Conservation (phyloP, 1,284 basidiomycete species). For the Cyathus olla region DNA sequence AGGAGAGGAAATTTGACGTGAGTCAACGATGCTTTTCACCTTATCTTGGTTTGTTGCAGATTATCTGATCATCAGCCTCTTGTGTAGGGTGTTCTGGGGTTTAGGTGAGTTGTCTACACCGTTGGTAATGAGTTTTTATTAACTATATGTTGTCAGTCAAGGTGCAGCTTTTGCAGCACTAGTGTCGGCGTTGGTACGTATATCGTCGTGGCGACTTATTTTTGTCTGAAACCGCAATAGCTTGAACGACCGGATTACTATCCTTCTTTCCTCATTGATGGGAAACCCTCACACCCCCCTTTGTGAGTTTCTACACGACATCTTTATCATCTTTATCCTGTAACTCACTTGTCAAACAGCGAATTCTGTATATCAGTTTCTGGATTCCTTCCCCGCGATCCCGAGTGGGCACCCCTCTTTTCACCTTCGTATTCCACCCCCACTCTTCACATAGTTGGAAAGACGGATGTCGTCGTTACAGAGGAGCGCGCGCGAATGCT, state of each 20-base stretch:
- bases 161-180: conserved; percentile 86
- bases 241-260: conserved; percentile 57
- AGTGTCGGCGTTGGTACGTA: conserved; percentile 76
- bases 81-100: conserved; percentile 84
- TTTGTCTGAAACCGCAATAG: conserved; percentile 17
- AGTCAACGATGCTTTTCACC: conserved; percentile 18
- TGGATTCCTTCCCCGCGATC: conserved; percentile 71
- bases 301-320: conserved; percentile 60
- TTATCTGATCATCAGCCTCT: conserved; percentile 4
- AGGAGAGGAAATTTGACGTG: conserved; percentile 69
- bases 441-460: conserved; percentile 86
- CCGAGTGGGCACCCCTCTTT: conserved; percentile 65
- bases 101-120: conserved; percentile 59
- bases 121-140: neutral
- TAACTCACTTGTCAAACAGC: conserved; percentile 43
- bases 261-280: conserved; percentile 76
- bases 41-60: conserved; percentile 5
- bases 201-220: neutral
- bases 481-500: conserved; percentile 77
- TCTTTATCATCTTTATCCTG: conserved; percentile 1
- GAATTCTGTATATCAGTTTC: conserved; percentile 78
- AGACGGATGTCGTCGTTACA: conserved; percentile 84
- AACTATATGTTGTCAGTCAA: conserved; percentile 60
- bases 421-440: conserved; percentile 72
- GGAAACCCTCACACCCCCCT: conserved; percentile 72